Evolutionary conservation across 139 green algal genomes (phyloP).

Genomic region (Nannochloris sp.): DNA sequence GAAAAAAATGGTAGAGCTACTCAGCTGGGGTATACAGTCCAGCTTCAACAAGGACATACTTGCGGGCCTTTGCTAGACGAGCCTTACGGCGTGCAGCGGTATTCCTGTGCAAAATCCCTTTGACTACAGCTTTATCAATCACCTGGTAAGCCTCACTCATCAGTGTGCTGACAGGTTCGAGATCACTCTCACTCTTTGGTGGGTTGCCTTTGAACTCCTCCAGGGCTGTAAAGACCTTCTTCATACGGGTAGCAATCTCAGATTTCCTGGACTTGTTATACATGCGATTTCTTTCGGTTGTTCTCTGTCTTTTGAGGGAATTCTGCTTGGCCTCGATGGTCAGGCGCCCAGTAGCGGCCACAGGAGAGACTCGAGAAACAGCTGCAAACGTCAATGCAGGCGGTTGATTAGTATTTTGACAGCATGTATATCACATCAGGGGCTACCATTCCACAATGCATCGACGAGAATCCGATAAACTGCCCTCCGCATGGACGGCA

Average conservation of each 20-base stretch:
- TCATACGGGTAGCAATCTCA: conserved; percentile 70
- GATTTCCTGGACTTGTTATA: conserved; percentile 77
- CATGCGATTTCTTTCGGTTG: conserved; percentile 46
- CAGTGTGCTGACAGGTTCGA: conserved; percentile 54
- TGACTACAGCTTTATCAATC: conserved; percentile 51
- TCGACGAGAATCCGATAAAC: too few relatives aligned
- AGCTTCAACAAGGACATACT: conserved; percentile 40
- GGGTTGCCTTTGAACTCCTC: conserved; percentile 49
- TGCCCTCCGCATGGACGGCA: too few relatives aligned
- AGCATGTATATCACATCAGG: too few relatives aligned
- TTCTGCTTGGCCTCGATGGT: conserved; percentile 40
- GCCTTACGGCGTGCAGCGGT: conserved; percentile 77
- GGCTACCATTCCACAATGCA: too few relatives aligned
- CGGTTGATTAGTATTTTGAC: neutral
- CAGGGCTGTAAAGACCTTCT: conserved; percentile 58
- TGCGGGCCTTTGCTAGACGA: conserved; percentile 50
- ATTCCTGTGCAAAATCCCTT: conserved; percentile 78
- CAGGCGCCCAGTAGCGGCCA: neutral
- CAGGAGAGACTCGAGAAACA: neutral
- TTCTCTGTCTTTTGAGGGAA: conserved; percentile 39
- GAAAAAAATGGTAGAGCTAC: neutral
- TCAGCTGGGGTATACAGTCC: conserved; percentile 50
- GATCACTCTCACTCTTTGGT: conserved; percentile 37
- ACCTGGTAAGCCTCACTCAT: conserved; percentile 67
- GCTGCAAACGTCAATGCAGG: neutral